Evolutionary conservation across 2,329 filamentous ascomycete species (phyloP).

Genomic region (Eurotiales sp.): DNA sequence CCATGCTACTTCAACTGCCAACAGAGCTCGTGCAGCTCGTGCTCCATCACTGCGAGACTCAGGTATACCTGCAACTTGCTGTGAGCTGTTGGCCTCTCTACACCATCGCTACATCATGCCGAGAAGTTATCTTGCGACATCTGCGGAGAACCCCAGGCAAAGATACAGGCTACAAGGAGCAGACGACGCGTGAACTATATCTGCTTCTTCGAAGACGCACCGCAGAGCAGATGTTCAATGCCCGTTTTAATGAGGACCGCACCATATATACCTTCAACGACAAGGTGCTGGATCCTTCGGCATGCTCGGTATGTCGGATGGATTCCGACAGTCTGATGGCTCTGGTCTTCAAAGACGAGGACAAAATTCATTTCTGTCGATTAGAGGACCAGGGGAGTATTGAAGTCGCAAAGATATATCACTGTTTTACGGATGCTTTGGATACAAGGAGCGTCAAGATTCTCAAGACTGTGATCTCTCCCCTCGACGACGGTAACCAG

Average conservation of each 20-base stretch:
- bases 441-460: slow-evolving; percentile 24
- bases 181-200: slow-evolving; percentile 28
- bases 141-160: slow-evolving; percentile 32
- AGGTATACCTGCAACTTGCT: slow-evolving; percentile 36
- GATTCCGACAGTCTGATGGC: slow-evolving; percentile 19
- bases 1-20: slow-evolving; percentile 35
- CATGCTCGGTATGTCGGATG: slow-evolving; percentile 28
- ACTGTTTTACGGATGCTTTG: slow-evolving; percentile 20
- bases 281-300: slow-evolving; percentile 28
- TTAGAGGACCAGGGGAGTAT: slow-evolving; percentile 18
- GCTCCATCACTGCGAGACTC: slow-evolving; percentile 29
- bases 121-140: slow-evolving; percentile 35
- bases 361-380: slow-evolving; percentile 26
- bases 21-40: slow-evolving; percentile 38
- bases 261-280: slow-evolving; percentile 25
- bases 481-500: slow-evolving; percentile 12
- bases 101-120: slow-evolving; percentile 30
- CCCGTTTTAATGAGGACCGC: slow-evolving; percentile 30
- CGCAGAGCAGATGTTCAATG: slow-evolving; percentile 32
- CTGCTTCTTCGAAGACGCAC: slow-evolving; percentile 28
- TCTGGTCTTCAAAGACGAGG: slow-evolving; percentile 29
- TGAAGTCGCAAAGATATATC: not conserved
- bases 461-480: slow-evolving; percentile 29
- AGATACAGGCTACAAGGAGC: slow-evolving; percentile 17
- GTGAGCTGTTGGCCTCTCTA: slow-evolving; percentile 34